Evolutionary conservation across 768 basidiomycete species (phyloP).

Genomic region (Saitozyma podzolica): DNA sequence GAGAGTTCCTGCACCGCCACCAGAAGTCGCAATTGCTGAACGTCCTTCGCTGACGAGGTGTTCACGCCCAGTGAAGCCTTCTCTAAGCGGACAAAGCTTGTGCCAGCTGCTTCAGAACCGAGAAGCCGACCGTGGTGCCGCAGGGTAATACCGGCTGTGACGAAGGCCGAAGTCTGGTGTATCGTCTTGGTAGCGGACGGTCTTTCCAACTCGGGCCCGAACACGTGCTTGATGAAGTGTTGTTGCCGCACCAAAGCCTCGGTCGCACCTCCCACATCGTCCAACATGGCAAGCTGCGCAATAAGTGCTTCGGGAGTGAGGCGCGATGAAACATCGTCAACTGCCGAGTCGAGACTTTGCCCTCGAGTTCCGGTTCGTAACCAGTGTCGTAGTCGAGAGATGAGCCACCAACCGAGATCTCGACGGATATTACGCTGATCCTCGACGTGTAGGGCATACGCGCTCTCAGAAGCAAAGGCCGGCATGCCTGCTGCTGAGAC

Average conservation of each 20-base stretch:
- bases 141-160: conserved; percentile 3
- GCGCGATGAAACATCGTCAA: conserved; percentile 3
- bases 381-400: conserved; percentile 74
- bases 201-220: conserved; percentile 4
- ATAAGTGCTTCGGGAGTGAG: conserved; percentile 1
- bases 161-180: neutral
- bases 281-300: conserved; percentile 14
- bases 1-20: too few species aligned
- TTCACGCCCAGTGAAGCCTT: conserved; percentile 16
- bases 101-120: conserved; percentile 7
- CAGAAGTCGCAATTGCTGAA: too few species aligned
- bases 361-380: conserved; percentile 56
- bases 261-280: conserved; percentile 21
- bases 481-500: conserved; percentile 17
- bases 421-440: conserved; percentile 37
- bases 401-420: conserved; percentile 70
- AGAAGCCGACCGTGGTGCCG: conserved; percentile 12
- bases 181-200: too few species aligned
- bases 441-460: conserved; percentile 41
- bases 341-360: neutral
- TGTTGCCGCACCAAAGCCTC: conserved; percentile 27
- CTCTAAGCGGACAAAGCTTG: conserved; percentile 13
- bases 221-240: conserved; percentile 28
- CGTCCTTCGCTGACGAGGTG: too few species aligned
- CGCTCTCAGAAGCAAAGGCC: conserved; percentile 25